These are phyloP conservation scores for Yamadazyma diospyri DNA, from an alignment of 1,139 yeast genomes.

Conservation along the genomic window DNA sequence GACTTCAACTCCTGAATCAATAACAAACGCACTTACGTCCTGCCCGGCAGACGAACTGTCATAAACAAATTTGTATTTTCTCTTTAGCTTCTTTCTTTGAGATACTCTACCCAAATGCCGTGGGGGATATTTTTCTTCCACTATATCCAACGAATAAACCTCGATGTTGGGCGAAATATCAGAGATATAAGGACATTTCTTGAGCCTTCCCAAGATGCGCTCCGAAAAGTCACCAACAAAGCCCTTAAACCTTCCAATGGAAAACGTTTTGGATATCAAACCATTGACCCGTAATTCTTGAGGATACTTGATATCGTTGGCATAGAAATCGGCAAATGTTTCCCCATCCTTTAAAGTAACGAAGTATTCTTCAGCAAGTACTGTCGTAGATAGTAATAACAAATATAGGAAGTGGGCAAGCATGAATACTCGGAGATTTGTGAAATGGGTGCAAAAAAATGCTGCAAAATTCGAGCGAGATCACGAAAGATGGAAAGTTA, in stretches of 20 bases:
- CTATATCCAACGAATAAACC: slow-evolving; percentile 43
- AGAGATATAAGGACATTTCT: slow-evolving; percentile 47
- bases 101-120: slow-evolving; percentile 67
- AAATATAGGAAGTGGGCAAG: neutral
- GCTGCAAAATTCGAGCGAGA: slow-evolving; percentile 1
- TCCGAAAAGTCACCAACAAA: slow-evolving; percentile 57
- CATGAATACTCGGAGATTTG: neutral
- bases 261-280: slow-evolving; percentile 41
- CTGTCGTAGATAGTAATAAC: neutral
- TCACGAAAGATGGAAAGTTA: neutral
- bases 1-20: slow-evolving; percentile 70
- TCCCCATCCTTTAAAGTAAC: slow-evolving; percentile 26
- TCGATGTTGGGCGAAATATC: slow-evolving; percentile 58
- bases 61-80: slow-evolving; percentile 23
- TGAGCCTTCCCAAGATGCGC: slow-evolving; percentile 44
- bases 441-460: slow-evolving; percentile 1
- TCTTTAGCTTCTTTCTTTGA: slow-evolving; percentile 36
- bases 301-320: slow-evolving; percentile 33
- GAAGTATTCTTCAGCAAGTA: slow-evolving; percentile 16
- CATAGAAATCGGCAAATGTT: slow-evolving; percentile 37
- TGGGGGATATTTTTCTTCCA: slow-evolving; percentile 49
- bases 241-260: slow-evolving; percentile 64
- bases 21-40: slow-evolving; percentile 68
- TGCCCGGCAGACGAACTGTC: slow-evolving; percentile 23
- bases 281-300: slow-evolving; percentile 36